Conservation (phyloP, 495 filamentous ascomycete species). For the Penicillium chermesinum region DNA sequence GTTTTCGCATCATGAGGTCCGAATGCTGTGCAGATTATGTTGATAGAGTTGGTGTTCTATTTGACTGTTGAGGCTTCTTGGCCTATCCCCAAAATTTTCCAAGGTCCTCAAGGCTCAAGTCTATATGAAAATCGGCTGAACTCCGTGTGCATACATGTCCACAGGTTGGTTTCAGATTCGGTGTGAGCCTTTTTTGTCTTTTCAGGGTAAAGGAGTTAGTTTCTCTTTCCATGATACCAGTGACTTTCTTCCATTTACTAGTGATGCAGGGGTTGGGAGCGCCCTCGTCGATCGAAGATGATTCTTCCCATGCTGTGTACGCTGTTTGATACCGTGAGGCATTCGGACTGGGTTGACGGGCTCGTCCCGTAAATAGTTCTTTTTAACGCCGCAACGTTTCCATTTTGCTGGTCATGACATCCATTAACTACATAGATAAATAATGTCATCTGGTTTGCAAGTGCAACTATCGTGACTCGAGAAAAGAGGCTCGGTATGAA, state of each 20-base stretch:
- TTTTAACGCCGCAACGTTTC: slow-evolving; percentile 12
- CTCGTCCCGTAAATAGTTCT: slow-evolving; percentile 20
- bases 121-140: slow-evolving; percentile 7
- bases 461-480: too few relatives aligned
- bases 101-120: slow-evolving; percentile 2
- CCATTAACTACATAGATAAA: too few relatives aligned
- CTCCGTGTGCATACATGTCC: slow-evolving; percentile 2
- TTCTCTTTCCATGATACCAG: slow-evolving; percentile 29
- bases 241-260: slow-evolving; percentile 22
- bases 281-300: background rate
- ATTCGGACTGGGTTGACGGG: slow-evolving; percentile 1
- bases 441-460: too few relatives aligned
- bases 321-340: slow-evolving; percentile 8
- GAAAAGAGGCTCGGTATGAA: slow-evolving; percentile 3
- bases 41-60: background rate
- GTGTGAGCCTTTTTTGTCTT: slow-evolving; percentile 15
- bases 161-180: slow-evolving; percentile 9
- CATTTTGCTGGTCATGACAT: background rate
- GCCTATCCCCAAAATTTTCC: background rate
- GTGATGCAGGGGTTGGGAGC: slow-evolving; percentile 12
- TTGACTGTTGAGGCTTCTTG: background rate
- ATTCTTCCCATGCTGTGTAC: slow-evolving; percentile 12
- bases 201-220: slow-evolving; percentile 28
- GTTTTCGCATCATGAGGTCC: slow-evolving; percentile 47
- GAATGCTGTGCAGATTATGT: background rate